Evolutionary conservation across 23 red algal genomes (phyloP), one percentile per base, ranked within the genome.

Genomic region (Cyanidium caldarium): DNA sequence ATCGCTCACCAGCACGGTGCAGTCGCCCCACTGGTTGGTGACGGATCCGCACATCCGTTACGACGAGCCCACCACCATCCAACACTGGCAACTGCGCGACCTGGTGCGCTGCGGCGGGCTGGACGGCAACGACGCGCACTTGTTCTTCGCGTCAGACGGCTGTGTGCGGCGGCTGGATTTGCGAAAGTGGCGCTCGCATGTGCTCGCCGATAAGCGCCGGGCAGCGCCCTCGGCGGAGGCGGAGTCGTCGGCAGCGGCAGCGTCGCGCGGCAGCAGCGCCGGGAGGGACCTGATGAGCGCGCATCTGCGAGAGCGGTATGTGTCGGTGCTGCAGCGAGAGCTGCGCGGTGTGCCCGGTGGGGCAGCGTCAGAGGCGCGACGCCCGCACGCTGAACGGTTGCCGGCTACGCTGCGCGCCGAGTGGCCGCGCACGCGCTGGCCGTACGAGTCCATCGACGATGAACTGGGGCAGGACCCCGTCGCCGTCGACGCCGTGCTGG

Each of bases 41-140:
- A n/a, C n/a, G n/a, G n/a, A 7, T 7, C 51, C 51, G 10, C 31
- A 25, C 31, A 16, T 61, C 51, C 5, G 19, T 5, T 61, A 61
- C 51, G 51, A 61, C 23, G 51, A 61, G 51, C 38, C 37, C 16
- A 36, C 40, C 23, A 75, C 70, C 0, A 75, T 75, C 37, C 70
- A 75, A 46, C 70, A 75, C 42, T 75, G 70, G 70, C 43, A 75
- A 38, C 58, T 75, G 40, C 46, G 70, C 36, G 70, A 75, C n/a
- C 17, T 75, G 2, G 30, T 75, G 33, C 70, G 43, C 1, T 66
- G 58, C 40, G 58, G 40, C 37, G 40, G 17, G 35, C 40, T 38
- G 1, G 58, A 66, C 17, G 58, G 40, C 14, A 21, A 38, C 3
- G 2, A 10, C 15, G 25, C 40, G 13, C 31, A 14, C 31, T 16